A percentile compares a stretch with the other conserved stretches of the same genome.
Evolutionary conservation across 2,329 filamentous ascomycete genomes (phyloP).

Genomic region (Fusarium siculi): DNA sequence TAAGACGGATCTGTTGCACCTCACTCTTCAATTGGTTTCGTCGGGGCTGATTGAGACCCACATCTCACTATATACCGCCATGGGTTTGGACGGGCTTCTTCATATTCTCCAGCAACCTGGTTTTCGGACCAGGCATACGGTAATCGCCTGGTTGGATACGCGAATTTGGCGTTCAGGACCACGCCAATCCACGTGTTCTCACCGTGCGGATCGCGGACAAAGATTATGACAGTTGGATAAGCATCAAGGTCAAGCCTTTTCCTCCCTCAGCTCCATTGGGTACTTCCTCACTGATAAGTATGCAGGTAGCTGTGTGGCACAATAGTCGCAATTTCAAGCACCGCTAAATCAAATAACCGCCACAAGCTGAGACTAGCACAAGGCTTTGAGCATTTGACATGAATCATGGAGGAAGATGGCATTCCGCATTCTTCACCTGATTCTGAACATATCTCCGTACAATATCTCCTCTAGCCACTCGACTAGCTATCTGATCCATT

Average conservation of each 20-base stretch:
- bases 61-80: neutral
- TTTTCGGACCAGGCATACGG: conserved; percentile 24
- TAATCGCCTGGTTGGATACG: neutral
- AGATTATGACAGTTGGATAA: neutral
- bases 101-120: conserved; percentile 31
- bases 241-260: neutral
- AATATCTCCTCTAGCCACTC: neutral
- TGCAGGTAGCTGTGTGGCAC: conserved; percentile 2
- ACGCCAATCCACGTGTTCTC: conserved; percentile 15
- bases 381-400: neutral
- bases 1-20: conserved; percentile 16
- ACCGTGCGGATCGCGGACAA: neutral
- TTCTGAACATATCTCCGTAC: conserved; percentile 9
- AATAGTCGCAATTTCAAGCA: conserved; percentile 4
- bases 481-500: conserved; percentile 1
- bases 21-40: conserved; percentile 1
- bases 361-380: conserved; percentile 6
- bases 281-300: neutral
- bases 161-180: conserved; percentile 3
- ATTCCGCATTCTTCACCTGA: conserved; percentile 10
- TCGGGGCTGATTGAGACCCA: conserved; percentile 14
- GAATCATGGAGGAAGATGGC: neutral
- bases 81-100: conserved; percentile 8
- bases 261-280: neutral
- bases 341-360: neutral